These are phyloP conservation scores for Peronospora destructor DNA, from an alignment of 352 stramenopile species.

Conservation along the genomic window DNA sequence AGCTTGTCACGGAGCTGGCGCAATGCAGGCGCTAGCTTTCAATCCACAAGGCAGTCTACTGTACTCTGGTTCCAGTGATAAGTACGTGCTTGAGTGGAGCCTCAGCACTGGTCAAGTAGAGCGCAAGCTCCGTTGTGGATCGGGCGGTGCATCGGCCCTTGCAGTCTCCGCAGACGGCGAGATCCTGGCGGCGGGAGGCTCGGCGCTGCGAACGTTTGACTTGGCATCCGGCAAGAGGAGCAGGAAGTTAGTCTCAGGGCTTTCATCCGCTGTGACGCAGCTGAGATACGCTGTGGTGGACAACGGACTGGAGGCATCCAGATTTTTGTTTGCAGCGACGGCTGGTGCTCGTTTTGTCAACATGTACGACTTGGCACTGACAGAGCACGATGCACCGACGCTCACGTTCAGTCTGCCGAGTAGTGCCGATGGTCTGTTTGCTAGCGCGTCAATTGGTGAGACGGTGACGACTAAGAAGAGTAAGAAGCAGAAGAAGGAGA, in stretches of 20 bases:
- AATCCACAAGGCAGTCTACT: slow-evolving; percentile 59
- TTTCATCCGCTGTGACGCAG: slow-evolving; percentile 67
- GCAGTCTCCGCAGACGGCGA: slow-evolving; percentile 59
- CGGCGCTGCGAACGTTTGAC: slow-evolving; percentile 67
- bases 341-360: slow-evolving; percentile 75
- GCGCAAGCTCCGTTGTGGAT: slow-evolving; percentile 59
- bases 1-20: slow-evolving; percentile 35
- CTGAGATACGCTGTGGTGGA: slow-evolving; percentile 50
- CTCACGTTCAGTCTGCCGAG: slow-evolving; percentile 73
- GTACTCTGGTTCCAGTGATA: slow-evolving; percentile 64
- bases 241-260: slow-evolving; percentile 61
- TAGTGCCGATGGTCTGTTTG: slow-evolving; percentile 43
- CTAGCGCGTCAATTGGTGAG: slow-evolving; percentile 24
- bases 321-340: slow-evolving; percentile 70
- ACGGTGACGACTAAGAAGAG: slow-evolving; percentile 33
- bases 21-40: slow-evolving; percentile 63
- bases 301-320: slow-evolving; percentile 25
- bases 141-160: slow-evolving; percentile 53
- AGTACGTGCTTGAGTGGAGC: slow-evolving; percentile 77
- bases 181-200: slow-evolving; percentile 55
- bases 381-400: slow-evolving; percentile 56
- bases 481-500: slow-evolving; percentile 40
- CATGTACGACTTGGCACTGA: slow-evolving; percentile 66
- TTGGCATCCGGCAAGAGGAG: slow-evolving; percentile 72
- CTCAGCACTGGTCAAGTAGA: slow-evolving; percentile 41